Conservation (phyloP, 208 protist genomes). For the Jaenimonas drosophilae region DNA sequence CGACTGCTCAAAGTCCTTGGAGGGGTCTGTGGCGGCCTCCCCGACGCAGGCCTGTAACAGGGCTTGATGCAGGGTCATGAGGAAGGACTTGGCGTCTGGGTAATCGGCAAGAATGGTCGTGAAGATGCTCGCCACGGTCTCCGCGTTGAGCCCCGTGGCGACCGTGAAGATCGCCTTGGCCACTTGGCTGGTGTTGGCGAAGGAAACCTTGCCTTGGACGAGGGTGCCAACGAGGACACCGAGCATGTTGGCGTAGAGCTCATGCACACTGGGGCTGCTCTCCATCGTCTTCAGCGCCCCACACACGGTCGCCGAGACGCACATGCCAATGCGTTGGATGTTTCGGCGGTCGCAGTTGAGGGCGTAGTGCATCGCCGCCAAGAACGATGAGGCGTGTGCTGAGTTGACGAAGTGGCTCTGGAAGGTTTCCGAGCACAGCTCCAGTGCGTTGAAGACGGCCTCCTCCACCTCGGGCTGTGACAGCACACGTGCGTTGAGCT, state of each 20-base stretch:
- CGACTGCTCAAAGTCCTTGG: conserved; percentile 18
- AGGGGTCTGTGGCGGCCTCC: too few species aligned
- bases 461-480: conserved; percentile 52
- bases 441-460: conserved; percentile 41
- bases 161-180: conserved; percentile 14
- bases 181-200: conserved; percentile 17
- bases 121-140: conserved; percentile 4
- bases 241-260: conserved; percentile 16
- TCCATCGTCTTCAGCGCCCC: conserved; percentile 19
- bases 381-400: conserved; percentile 30
- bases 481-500: conserved; percentile 42
- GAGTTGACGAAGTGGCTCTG: conserved; percentile 33
- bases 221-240: conserved; percentile 16
- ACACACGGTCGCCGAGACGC: conserved; percentile 30
- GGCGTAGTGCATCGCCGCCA: conserved; percentile 57
- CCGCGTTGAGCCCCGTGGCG: conserved; percentile 8
- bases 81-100: too few species aligned
- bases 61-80: too few species aligned
- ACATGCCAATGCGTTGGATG: conserved; percentile 54
- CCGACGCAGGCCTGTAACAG: too few species aligned
- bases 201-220: conserved; percentile 12
- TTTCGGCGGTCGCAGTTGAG: conserved; percentile 29
- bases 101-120: too few species aligned
- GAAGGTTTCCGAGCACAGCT: conserved; percentile 60
- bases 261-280: conserved; percentile 8